These are phyloP conservation scores for Rostrohypoxylon terebratum DNA, from an alignment of 495 filamentous ascomycete species.

Conservation along the genomic window DNA sequence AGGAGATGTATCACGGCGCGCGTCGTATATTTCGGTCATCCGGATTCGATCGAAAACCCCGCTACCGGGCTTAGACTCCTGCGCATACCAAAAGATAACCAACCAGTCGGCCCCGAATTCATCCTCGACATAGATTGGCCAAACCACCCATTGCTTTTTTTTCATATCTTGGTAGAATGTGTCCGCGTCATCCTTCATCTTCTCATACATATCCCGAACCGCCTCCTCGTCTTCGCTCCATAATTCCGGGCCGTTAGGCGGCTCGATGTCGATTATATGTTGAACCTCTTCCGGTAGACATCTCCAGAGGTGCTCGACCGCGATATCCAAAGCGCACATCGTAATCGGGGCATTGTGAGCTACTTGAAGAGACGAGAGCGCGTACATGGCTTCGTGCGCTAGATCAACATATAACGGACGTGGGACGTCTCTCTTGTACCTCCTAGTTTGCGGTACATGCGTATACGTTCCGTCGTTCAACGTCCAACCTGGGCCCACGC, in stretches of 20 bases:
- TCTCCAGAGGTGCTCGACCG: conserved; percentile 36
- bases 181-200: conserved; percentile 21
- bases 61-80: background rate
- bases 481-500: conserved; percentile 40
- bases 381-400: conserved; percentile 25
- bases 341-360: conserved; percentile 36
- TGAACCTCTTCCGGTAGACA: conserved; percentile 22
- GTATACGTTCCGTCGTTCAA: conserved; percentile 43
- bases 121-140: conserved; percentile 50
- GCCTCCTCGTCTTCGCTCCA: conserved; percentile 28
- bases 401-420: conserved; percentile 24
- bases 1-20: conserved; percentile 43
- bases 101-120: conserved; percentile 42
- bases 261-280: background rate
- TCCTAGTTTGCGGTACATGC: conserved; percentile 32
- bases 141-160: conserved; percentile 35
- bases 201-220: conserved; percentile 16
- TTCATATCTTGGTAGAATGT: conserved; percentile 26
- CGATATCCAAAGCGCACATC: conserved; percentile 34
- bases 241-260: conserved; percentile 40
- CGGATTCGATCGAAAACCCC: conserved; percentile 35
- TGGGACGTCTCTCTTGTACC: conserved; percentile 39
- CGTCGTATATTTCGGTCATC: background rate
- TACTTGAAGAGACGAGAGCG: conserved; percentile 45
- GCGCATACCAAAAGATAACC: conserved; percentile 32